These are phyloP conservation scores for Pseudogymnoascus sp. DNA, from an alignment of 2,329 filamentous ascomycete species.

Conservation along the genomic window DNA sequence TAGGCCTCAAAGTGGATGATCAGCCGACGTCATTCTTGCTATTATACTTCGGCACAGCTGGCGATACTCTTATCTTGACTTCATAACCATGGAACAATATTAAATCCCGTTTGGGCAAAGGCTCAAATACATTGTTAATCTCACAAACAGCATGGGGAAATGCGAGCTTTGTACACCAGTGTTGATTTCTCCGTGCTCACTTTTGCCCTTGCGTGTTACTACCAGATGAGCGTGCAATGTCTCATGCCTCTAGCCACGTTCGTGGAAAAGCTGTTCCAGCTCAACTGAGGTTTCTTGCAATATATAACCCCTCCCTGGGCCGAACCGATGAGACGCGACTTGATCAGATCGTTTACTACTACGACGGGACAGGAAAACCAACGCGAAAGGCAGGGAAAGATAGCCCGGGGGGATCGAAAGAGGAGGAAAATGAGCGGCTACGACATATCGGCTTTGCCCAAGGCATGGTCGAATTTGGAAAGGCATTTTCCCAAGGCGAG, in stretches of 20 bases:
- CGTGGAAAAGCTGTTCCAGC: constrained; percentile 49
- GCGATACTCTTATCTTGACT: not conserved
- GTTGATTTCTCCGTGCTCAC: not conserved
- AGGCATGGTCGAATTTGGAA: constrained; percentile 90
- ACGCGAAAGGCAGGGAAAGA: constrained; percentile 22
- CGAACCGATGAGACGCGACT: constrained; percentile 51
- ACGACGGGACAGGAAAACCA: constrained; percentile 26
- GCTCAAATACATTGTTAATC: not conserved
- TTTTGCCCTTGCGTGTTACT: not conserved
- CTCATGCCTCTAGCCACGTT: constrained; percentile 14
- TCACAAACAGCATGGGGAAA: not conserved
- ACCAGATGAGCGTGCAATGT: constrained; percentile 23
- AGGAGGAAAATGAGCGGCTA: constrained; percentile 77
- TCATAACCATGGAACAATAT: not conserved
- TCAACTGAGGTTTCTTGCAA: constrained; percentile 81
- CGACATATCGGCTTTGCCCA: constrained; percentile 93
- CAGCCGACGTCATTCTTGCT: not conserved
- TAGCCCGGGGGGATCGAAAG: constrained; percentile 32
- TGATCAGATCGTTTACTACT: constrained; percentile 87
- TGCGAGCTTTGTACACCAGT: not conserved
- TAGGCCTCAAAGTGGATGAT: constrained; percentile 1
- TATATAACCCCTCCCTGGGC: constrained; percentile 86
- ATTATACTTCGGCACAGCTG: not conserved
- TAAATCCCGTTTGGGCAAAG: not conserved
- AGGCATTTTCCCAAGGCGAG: constrained; percentile 72